Percentiles rank a stretch among this genome's conserved stretches.
phyloP scores from a whole-genome alignment of 108 stramenopile species.

The Cyclostephanos invisitatus region DNA sequence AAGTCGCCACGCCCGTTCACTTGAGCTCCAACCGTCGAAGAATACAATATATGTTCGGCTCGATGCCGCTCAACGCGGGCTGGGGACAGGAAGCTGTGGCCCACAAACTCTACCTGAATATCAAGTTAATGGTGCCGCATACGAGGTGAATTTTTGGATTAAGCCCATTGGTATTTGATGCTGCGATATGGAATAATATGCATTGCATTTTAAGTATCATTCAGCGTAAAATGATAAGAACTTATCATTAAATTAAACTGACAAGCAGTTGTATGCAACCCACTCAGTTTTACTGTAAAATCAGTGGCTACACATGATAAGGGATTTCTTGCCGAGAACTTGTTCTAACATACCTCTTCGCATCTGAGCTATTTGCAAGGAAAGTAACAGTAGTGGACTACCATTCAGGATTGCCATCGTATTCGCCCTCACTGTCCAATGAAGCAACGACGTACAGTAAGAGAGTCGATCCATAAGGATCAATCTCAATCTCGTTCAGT shows the following conservation, averaged over 20 bases:
- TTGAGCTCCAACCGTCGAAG: conserved; percentile 8
- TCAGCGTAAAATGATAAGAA: too few relatives aligned
- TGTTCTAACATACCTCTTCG: conserved; percentile 6
- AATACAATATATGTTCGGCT: conserved; percentile 30
- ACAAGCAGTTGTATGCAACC: too few relatives aligned
- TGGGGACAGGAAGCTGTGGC: conserved; percentile 43
- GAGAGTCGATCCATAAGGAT: conserved; percentile 33
- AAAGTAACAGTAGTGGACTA: conserved; percentile 16
- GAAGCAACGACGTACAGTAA: conserved; percentile 44
- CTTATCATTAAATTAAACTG: too few relatives aligned
- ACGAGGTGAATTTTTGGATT: conserved; percentile 6
- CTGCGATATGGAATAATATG: too few relatives aligned
- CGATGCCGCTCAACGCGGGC: conserved; percentile 43
- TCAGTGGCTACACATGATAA: not conserved
- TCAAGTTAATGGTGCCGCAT: conserved; percentile 25
- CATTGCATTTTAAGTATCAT: too few relatives aligned
- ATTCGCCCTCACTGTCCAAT: conserved; percentile 21
- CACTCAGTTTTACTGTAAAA: too few relatives aligned
- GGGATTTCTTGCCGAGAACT: conserved; percentile 2
- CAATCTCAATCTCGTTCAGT: conserved; percentile 36
- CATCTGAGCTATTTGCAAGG: conserved; percentile 2
- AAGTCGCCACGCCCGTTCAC: conserved; percentile 23
- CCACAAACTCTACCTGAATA: conserved; percentile 40
- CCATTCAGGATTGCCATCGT: conserved; percentile 44
- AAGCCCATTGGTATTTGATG: not conserved